These are phyloP conservation scores for Colletotrichum siamense DNA, from an alignment of 2,329 filamentous ascomycete genomes.

Conservation along the genomic window DNA sequence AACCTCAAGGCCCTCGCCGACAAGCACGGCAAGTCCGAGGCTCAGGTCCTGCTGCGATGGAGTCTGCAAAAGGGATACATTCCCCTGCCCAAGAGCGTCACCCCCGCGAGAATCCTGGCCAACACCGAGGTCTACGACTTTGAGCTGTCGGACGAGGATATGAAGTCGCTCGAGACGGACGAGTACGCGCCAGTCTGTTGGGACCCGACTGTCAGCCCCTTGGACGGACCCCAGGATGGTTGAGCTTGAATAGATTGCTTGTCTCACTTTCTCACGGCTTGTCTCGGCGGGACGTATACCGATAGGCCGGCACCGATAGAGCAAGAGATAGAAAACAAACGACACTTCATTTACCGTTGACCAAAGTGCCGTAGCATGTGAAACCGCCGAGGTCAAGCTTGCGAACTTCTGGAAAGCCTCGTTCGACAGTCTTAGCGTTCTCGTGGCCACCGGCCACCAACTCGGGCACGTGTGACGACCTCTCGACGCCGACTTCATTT, in stretches of 20 bases:
- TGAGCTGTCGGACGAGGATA: constrained; percentile 58
- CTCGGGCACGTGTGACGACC: neutral
- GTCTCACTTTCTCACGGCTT: neutral
- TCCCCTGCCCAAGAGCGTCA: constrained; percentile 77
- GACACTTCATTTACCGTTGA: neutral
- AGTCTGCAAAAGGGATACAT: constrained; percentile 80
- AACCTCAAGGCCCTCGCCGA: constrained; percentile 68
- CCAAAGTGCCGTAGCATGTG: neutral
- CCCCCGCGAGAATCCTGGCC: constrained; percentile 67
- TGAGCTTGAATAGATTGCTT: neutral
- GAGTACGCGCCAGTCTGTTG: constrained; percentile 62
- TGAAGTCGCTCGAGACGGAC: constrained; percentile 52
- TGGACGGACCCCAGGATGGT: constrained; percentile 39
- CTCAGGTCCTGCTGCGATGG: constrained; percentile 82
- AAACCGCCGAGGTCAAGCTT: neutral
- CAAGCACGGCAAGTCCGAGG: constrained; percentile 76
- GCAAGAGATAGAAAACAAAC: neutral
- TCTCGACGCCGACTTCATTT: neutral
- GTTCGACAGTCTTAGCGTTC: neutral
- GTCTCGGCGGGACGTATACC: neutral
- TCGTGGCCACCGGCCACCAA: neutral
- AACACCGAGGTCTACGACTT: constrained; percentile 66
- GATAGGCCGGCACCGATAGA: neutral
- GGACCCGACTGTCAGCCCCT: constrained; percentile 57
- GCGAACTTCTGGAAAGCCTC: neutral